phyloP scores from a whole-genome alignment of 2,329 filamentous ascomycete species.

The Paraconiothyrium brasiliense region DNA sequence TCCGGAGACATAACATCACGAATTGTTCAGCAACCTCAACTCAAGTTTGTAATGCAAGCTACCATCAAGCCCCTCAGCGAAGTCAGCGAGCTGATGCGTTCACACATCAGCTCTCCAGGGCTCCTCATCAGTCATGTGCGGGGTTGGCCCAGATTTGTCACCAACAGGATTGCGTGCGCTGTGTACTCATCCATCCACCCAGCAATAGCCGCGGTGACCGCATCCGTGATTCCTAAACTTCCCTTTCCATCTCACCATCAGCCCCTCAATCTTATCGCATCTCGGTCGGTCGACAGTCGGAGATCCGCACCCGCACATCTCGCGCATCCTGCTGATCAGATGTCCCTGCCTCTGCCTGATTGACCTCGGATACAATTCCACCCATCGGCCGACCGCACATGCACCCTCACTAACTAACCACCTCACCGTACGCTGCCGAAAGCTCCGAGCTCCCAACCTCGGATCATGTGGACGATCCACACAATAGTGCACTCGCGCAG shows the following conservation, averaged over 20 bases:
- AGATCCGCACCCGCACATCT: not conserved
- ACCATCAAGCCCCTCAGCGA: constrained; percentile 8
- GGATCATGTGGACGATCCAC: constrained; percentile 11
- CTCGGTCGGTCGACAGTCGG: constrained; percentile 6
- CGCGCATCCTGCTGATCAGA: not conserved
- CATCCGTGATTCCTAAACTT: not conserved
- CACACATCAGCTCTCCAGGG: not conserved
- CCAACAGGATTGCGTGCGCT: not conserved
- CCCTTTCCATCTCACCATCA: not conserved
- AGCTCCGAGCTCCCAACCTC: not conserved
- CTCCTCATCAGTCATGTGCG: not conserved
- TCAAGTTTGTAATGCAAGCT: not conserved
- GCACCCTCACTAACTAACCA: not conserved
- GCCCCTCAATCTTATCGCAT: not conserved
- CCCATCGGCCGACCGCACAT: not conserved
- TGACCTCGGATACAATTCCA: not conserved
- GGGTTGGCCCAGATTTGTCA: not conserved
- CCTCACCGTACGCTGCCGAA: not conserved
- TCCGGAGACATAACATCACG: not conserved
- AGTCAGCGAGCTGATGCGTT: not conserved
- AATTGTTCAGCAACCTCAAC: not conserved
- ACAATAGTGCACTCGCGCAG: not conserved
- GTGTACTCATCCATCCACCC: not conserved
- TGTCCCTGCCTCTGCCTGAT: not conserved
- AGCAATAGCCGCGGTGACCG: constrained; percentile 3